These are phyloP conservation scores for Dictyostelium capitatum DNA, from an alignment of 78 protist species.

Conservation along the genomic window DNA sequence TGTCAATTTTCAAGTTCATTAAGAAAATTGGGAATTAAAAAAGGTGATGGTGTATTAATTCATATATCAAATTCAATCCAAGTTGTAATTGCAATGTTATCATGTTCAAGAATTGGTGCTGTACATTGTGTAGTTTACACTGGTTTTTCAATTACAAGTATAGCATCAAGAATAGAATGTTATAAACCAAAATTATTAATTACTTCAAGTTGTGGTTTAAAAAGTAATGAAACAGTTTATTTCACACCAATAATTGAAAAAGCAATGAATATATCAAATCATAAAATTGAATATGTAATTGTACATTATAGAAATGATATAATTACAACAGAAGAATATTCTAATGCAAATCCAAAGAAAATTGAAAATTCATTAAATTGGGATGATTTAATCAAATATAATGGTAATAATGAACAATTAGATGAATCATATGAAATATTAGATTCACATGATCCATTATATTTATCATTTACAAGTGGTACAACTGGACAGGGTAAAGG, in stretches of 20 bases:
- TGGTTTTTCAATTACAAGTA: background rate
- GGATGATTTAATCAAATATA: background rate
- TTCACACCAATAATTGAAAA: conserved; percentile 6
- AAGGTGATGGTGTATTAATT: conserved; percentile 92
- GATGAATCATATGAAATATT: conserved; percentile 32
- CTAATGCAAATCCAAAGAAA: background rate
- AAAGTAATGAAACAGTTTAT: background rate
- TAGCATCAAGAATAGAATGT: conserved; percentile 32
- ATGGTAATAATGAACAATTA: background rate
- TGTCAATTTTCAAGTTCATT: conserved; percentile 77
- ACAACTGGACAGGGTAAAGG: conserved; percentile 86
- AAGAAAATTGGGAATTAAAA: conserved; percentile 66
- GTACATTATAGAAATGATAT: conserved; percentile 13
- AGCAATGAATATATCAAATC: conserved; percentile 23
- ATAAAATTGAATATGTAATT: conserved; percentile 18
- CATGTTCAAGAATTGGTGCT: conserved; percentile 95
- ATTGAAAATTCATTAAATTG: conserved; percentile 23
- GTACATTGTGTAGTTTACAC: conserved; percentile 89
- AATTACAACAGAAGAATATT: background rate
- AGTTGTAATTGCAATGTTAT: conserved; percentile 87
- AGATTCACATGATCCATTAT: conserved; percentile 85
- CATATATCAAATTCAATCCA: conserved; percentile 90
- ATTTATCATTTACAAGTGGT: conserved; percentile 94
- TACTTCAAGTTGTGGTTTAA: conserved; percentile 55
- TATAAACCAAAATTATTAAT: conserved; percentile 80